Evolutionary conservation across 2,329 filamentous ascomycete species (phyloP).

Genomic region (Diaporthe destruens): DNA sequence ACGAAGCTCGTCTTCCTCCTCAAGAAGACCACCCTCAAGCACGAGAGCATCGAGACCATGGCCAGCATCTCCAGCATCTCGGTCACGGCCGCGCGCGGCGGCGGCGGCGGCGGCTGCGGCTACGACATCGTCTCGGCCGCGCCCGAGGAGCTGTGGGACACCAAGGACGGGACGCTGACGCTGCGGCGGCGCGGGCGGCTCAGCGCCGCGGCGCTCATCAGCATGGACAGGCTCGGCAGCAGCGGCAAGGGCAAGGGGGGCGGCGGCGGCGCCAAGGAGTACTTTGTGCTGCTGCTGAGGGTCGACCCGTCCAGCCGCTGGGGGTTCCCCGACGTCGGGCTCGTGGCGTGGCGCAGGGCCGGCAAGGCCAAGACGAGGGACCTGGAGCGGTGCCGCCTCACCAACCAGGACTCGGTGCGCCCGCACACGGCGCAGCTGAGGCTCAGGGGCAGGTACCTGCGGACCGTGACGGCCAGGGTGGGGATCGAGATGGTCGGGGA

Average conservation of each 20-base stretch:
- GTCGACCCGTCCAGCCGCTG: conserved; percentile 29
- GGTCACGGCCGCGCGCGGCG: background rate
- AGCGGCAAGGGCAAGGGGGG: background rate
- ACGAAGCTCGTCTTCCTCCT: conserved; percentile 29
- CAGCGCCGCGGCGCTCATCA: conserved; percentile 21
- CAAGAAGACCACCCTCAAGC: conserved; percentile 11
- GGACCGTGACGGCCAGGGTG: conserved; percentile 17
- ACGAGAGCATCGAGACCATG: conserved; percentile 32
- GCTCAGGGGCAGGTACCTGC: background rate
- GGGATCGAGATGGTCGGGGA: conserved; percentile 4
- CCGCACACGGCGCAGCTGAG: conserved; percentile 19
- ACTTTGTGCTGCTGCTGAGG: conserved; percentile 17
- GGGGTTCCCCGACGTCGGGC: conserved; percentile 18
- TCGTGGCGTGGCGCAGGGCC: conserved; percentile 18
- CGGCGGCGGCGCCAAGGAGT: background rate
- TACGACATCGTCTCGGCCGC: conserved; percentile 20
- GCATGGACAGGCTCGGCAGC: conserved; percentile 24
- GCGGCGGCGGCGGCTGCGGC: background rate
- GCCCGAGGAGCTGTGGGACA: conserved; percentile 28
- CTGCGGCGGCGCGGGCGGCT: conserved; percentile 2
- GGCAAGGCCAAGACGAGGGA: conserved; percentile 24
- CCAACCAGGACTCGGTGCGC: conserved; percentile 22
- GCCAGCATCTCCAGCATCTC: conserved; percentile 10
- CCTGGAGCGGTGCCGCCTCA: conserved; percentile 12
- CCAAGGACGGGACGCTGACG: conserved; percentile 1